phyloP scores from a whole-genome alignment of 148 eudicot species.

The Silene conica region DNA sequence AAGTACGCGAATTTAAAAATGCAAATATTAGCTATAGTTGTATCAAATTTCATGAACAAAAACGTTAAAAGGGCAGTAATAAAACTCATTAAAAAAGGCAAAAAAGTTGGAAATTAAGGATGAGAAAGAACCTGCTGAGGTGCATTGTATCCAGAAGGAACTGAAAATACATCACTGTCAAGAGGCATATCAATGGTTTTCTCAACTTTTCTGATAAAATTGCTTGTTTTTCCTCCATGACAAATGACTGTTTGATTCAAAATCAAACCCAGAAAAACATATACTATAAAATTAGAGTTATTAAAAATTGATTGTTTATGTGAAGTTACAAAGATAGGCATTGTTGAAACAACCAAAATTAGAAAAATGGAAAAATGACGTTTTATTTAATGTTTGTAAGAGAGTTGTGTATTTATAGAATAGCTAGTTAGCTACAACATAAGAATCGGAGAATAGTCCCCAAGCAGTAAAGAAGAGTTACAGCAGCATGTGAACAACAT shows the following conservation, averaged over 20 bases:
- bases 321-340: slow-evolving; percentile 19
- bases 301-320: background rate
- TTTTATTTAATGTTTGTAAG: background rate
- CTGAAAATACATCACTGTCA: slow-evolving; percentile 55
- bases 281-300: slow-evolving; percentile 3
- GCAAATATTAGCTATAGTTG: background rate
- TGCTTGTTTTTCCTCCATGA: slow-evolving; percentile 55
- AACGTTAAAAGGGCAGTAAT: slow-evolving; percentile 3
- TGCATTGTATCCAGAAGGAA: slow-evolving; percentile 63
- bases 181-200: slow-evolving; percentile 59
- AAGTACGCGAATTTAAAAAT: background rate
- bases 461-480: background rate
- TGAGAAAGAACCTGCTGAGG: slow-evolving; percentile 59
- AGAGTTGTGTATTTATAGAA: slow-evolving; percentile 1
- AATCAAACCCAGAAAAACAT: slow-evolving; percentile 29
- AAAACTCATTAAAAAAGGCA: background rate
- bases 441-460: slow-evolving; percentile 19
- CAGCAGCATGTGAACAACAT: slow-evolving; percentile 1
- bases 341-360: slow-evolving; percentile 14
- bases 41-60: background rate
- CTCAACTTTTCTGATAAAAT: slow-evolving; percentile 45
- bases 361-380: background rate
- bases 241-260: slow-evolving; percentile 28
- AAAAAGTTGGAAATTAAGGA: background rate
- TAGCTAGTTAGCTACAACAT: background rate